Base-by-base conservation (phyloP, 768 basidiomycete species). In the Lepiota brunneoincarnata region DNA sequence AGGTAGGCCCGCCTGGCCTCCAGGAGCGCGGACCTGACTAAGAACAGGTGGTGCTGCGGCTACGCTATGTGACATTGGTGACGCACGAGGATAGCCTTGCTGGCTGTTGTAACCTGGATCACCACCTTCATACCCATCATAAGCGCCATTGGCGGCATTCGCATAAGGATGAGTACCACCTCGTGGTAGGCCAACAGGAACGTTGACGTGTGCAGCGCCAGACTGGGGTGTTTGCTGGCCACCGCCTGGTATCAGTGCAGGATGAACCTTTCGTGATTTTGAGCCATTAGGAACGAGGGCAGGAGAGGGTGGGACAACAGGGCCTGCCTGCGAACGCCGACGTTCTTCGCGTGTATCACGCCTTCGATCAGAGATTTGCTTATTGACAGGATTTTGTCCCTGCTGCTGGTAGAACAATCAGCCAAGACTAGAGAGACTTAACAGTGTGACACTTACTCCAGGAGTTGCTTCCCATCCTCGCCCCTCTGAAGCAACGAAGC, bases 381-480 rank as follows among this genome's bases (percentile, higher is more conserved):
- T 73, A 23, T 86, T 69, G 49, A 86, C 79, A 62, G 86, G 83
- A 61, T 75, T 84, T 68, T 86, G 83, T 49, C 79, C 79, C 82
- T 86, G 59, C 24, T 49, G 49, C 40, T 38, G 21, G 54, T 50
- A 31, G 47, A 49, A 23, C 49, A 28, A 37, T 41, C 17, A 58
- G 38, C 47, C 42, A 11, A 15, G 39, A 45, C 15, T 34, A 26
- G 35, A 35, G 50, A 26, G 40, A 24, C 10, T 9, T 24, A 37
- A 70, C 39, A 15, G 42, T 28, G 21, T 54, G 46, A 48, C 31
- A 54, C 53, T 41, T 41, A 54, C 53, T 23, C 53, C 53, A 48
- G 53, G 53, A 36, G 86, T 84, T 42, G 80, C 81, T 72, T 98
- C 94, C 95, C 95, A 98, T 49, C 96, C 96, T 73, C 90, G 90